Evolutionary conservation across 2,329 filamentous ascomycete species (phyloP), one percentile per base, ranked within the genome.

Genomic region (Kalmusia sp.): DNA sequence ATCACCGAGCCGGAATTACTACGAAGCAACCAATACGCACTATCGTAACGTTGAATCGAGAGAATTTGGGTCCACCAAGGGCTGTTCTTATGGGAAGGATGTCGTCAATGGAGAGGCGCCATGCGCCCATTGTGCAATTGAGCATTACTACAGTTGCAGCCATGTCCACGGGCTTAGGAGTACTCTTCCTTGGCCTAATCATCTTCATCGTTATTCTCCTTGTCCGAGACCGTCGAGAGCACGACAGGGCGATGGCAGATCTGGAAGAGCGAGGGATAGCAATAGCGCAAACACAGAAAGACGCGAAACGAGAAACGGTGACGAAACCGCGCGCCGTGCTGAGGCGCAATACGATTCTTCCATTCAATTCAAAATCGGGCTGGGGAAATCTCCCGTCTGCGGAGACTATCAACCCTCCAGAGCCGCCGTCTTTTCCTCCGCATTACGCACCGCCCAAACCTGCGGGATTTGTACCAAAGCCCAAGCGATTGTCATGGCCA

Each of bases 301-400:
- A 59, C 11, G 53, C 38, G 33, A 63, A 61, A 44, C 47, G 45
- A 21, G 55, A 58, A 7, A 38, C 56, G 3, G 40, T 71, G 6
- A 43, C 64, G 9, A 68, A 59, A 45, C 71, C 70, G n/a, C 71
- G 69, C 49, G 54, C 65, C 33, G 66, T 71, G 0, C 55, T 73
- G 6, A 63, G 67, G 51, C 67, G 70, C 30, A 71, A 66, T 38
- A 67, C 64, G 2, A 55, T 71, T 11, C 55, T 73, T 3, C 68
- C 71, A 2, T 75, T 72, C 63, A 70, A 72, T 38, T 58, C 65
- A 2, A 68, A 67, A 37, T 68, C 68, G 12, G 76, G 74, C 31
- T 80, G 77, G 77, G 75, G 69, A 14, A 62, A 74, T 41, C 59
- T 79, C 8, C 65, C 66, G 9, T 79, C 77, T 1, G 65, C 69